These are phyloP conservation scores for Umbilicaria muhlenbergii DNA, from an alignment of 495 filamentous ascomycete genomes.

Conservation along the genomic window DNA sequence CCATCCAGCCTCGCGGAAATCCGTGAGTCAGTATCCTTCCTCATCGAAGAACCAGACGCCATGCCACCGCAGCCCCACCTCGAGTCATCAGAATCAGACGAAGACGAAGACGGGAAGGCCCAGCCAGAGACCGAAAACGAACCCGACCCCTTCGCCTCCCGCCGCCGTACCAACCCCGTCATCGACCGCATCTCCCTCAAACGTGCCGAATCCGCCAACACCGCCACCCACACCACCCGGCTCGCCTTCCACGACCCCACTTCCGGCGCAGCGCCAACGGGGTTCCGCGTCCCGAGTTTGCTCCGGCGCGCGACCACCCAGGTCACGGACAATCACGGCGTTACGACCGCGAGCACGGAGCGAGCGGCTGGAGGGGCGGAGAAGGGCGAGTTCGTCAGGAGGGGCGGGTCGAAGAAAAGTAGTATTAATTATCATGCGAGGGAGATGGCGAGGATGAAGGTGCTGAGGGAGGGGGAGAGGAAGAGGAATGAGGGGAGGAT, in stretches of 20 bases:
- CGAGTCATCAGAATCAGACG: slow-evolving; percentile 31
- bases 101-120: slow-evolving; percentile 18
- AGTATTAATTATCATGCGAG: slow-evolving; percentile 72
- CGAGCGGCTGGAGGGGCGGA: slow-evolving; percentile 23
- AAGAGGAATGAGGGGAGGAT: slow-evolving; percentile 51
- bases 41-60: slow-evolving; percentile 60
- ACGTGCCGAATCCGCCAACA: slow-evolving; percentile 38
- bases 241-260: slow-evolving; percentile 45
- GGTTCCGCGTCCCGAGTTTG: slow-evolving; percentile 64
- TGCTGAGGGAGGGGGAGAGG: slow-evolving; percentile 43
- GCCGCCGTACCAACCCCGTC: slow-evolving; percentile 34
- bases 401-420: slow-evolving; percentile 51
- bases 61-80: slow-evolving; percentile 14
- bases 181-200: slow-evolving; percentile 75
- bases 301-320: slow-evolving; percentile 58
- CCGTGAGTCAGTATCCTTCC: slow-evolving; percentile 60
- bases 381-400: slow-evolving; percentile 24
- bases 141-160: slow-evolving; percentile 20
- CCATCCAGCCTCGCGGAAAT: slow-evolving; percentile 62
- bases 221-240: slow-evolving; percentile 23
- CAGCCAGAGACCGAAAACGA: slow-evolving; percentile 18
- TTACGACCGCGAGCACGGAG: slow-evolving; percentile 20
- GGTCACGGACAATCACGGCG: slow-evolving; percentile 19
- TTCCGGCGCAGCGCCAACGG: slow-evolving; percentile 19
- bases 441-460: slow-evolving; percentile 46